Evolutionary conservation across 2,329 filamentous ascomycete species (phyloP).

Genomic region (Eurotiales sp.): DNA sequence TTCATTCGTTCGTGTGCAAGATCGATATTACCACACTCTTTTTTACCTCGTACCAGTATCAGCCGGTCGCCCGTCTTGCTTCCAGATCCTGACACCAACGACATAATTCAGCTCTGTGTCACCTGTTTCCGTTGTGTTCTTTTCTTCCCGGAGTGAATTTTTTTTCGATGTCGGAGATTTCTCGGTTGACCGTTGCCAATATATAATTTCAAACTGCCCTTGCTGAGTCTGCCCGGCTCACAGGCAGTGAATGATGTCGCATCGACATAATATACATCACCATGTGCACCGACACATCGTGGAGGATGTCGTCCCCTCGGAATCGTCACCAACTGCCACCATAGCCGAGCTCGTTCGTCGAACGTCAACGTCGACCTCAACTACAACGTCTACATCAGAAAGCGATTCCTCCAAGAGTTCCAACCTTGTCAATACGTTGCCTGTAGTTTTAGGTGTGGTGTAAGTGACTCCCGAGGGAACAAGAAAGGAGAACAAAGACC

Average conservation of each 20-base stretch:
- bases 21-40: background rate
- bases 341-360: slow-evolving; percentile 19
- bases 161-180: background rate
- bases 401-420: slow-evolving; percentile 60
- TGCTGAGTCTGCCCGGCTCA: slow-evolving; percentile 4
- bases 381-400: slow-evolving; percentile 18
- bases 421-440: slow-evolving; percentile 56
- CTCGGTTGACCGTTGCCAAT: background rate
- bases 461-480: no score
- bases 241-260: slow-evolving; percentile 21
- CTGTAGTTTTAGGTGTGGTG: slow-evolving; percentile 67
- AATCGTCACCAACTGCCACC: slow-evolving; percentile 23
- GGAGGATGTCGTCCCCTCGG: slow-evolving; percentile 18
- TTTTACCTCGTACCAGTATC: background rate
- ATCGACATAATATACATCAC: slow-evolving; percentile 19
- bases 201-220: background rate
- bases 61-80: no score
- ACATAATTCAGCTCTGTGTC: no score
- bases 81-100: no score
- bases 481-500: no score
- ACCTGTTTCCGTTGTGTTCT: no score
- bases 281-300: slow-evolving; percentile 11
- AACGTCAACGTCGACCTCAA: slow-evolving; percentile 19
- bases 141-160: background rate
- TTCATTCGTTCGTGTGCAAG: background rate